Conservation (phyloP, 257 asterid species). For the Solanum chilense region DNA sequence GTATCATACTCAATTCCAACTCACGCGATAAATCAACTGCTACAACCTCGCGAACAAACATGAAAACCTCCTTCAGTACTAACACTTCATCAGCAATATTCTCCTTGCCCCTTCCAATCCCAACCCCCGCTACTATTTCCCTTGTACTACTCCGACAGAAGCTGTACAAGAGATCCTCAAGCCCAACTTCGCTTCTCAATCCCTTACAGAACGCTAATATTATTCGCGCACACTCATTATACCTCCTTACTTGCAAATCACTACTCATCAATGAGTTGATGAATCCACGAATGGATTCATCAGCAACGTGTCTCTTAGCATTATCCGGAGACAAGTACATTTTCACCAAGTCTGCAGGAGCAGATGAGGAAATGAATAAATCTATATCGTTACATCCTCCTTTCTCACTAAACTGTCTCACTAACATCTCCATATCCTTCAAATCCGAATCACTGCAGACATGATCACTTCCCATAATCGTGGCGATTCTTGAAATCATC, state of each 20-base stretch:
- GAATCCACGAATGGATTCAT: constrained; percentile 44
- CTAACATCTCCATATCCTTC: too few relatives aligned
- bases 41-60: constrained; percentile 51
- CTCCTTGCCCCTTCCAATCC: background rate
- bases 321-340: constrained; percentile 41
- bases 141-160: constrained; percentile 26
- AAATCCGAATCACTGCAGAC: too few relatives aligned
- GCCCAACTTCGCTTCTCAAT: constrained; percentile 30
- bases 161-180: constrained; percentile 32
- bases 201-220: constrained; percentile 47
- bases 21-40: constrained; percentile 31
- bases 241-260: constrained; percentile 1
- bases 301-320: constrained; percentile 26
- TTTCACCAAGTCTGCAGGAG: constrained; percentile 54
- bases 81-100: constrained; percentile 8
- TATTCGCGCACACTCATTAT: constrained; percentile 22
- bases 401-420: too few relatives aligned
- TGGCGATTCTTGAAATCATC: constrained; percentile 23
- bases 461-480: constrained; percentile 13
- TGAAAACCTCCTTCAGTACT: constrained; percentile 38
- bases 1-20: constrained; percentile 17
- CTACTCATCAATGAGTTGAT: constrained; percentile 19
- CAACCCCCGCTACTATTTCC: constrained; percentile 18
- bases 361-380: constrained; percentile 32
- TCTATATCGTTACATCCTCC: too few relatives aligned